Base-by-base conservation (phyloP, 169 alveolate species). In the Theileria annulata region DNA sequence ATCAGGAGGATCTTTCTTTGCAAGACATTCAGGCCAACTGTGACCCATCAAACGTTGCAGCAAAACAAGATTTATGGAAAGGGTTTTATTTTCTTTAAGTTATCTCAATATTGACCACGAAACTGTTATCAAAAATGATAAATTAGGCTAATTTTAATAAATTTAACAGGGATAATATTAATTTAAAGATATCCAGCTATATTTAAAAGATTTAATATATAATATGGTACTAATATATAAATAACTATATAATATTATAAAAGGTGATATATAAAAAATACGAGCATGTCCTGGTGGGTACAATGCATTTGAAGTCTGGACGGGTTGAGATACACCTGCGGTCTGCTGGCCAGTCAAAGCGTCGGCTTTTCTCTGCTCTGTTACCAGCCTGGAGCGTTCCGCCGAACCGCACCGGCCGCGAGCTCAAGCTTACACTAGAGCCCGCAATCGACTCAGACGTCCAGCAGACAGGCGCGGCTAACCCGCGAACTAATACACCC, bases 1-100 rank as follows among this genome's bases (percentile, higher is more conserved):
- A 90, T 88, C 90, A 87, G 76, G 88, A 80, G 33, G 94, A 90
- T 58, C 71, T 85, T 74, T 90, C 94, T 25, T 72, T 87, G 66
- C 91, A 87, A 37, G 85, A 85, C 69, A 47, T 79, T 28, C 91
- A 85, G 66, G 85, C 90, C 49, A 77, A 80, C 68, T 90, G 94
- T 48, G 88, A 90, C 79, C 93, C 92, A 10, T 63, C 75, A 62
- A 90, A 87, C 31, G 54, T 56, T 56, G 25, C 87, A 70, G 28
- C 62, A 27, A 27, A 60, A 56, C 72, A 59, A 28, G 80, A 75
- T 63, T 77, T 74, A 75, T 56, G 71, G 71, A 62, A 62, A 77
- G 49, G 75, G 51, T 35, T 77, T 21, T 51, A 35, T 48, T 54
- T 37, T 30, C 37, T 62, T 23, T 62, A 62, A 62, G 13, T 30